These are phyloP conservation scores for Gyrodon lividus DNA, from an alignment of 768 basidiomycete species.

Conservation along the genomic window DNA sequence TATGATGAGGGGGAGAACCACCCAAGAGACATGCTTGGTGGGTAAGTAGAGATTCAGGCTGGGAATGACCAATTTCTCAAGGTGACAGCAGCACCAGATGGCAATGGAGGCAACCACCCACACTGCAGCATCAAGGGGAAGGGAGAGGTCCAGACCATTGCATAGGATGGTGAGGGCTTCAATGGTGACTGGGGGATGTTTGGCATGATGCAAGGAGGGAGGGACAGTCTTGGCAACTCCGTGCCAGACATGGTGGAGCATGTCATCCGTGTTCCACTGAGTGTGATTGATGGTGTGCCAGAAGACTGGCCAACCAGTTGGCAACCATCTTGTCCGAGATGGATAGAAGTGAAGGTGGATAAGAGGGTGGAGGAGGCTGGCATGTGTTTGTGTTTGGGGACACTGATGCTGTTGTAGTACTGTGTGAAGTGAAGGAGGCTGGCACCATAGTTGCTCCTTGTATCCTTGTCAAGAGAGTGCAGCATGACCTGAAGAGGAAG, in stretches of 20 bases:
- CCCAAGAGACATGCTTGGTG: not conserved
- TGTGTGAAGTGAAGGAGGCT: too few relatives aligned
- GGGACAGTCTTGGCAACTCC: not conserved
- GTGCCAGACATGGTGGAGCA: not conserved
- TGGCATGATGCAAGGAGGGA: not conserved
- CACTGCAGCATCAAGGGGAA: not conserved
- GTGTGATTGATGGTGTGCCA: too few relatives aligned
- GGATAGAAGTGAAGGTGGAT: too few relatives aligned
- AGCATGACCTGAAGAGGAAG: not conserved
- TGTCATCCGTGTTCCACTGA: too few relatives aligned
- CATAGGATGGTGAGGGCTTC: not conserved
- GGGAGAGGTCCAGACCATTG: not conserved
- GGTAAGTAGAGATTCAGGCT: not conserved
- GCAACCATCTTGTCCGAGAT: too few relatives aligned
- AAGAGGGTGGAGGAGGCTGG: too few relatives aligned
- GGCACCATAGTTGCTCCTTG: too few relatives aligned
- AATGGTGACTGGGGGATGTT: not conserved
- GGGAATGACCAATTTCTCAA: not conserved
- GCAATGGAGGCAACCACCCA: not conserved
- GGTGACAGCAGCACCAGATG: not conserved
- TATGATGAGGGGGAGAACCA: constrained; percentile 13
- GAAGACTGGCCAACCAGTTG: too few relatives aligned
- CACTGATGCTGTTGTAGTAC: too few relatives aligned
- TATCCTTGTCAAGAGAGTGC: not conserved
- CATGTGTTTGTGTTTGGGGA: too few relatives aligned